A percentile compares a stretch with the other conserved stretches of the same genome.
Evolutionary conservation across 257 asterid species (phyloP).

Genomic region (Solanum tarijense): DNA sequence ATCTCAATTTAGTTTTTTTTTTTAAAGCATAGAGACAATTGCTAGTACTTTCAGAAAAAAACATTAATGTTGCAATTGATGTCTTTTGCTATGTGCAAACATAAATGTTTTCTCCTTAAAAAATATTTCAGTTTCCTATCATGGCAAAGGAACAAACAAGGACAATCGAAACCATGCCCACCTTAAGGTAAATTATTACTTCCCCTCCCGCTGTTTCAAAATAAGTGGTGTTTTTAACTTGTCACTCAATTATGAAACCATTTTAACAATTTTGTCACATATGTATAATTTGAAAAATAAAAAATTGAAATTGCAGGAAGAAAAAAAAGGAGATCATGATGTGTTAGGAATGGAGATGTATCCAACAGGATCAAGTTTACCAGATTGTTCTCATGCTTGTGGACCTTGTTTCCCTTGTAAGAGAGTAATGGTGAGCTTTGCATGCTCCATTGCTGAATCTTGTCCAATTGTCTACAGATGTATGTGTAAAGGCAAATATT

Average conservation of each 20-base stretch:
- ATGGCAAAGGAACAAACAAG: conserved; percentile 29
- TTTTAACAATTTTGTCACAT: background rate
- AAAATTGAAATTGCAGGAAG: conserved; percentile 23
- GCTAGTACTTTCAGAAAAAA: background rate
- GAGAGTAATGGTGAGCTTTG: conserved; percentile 76
- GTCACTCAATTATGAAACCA: background rate
- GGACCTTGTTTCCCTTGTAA: conserved; percentile 81
- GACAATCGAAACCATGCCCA: conserved; percentile 9
- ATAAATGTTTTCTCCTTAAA: background rate
- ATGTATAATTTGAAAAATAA: too few relatives aligned
- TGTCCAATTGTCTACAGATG: conserved; percentile 92
- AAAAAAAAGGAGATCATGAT: conserved; percentile 12
- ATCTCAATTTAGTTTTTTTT: background rate
- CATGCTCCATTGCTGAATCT: conserved; percentile 64
- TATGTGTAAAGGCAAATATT: conserved; percentile 83
- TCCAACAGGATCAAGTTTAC: conserved; percentile 88
- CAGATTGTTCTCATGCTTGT: conserved; percentile 88
- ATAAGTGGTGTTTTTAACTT: background rate
- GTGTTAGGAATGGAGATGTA: conserved; percentile 55
- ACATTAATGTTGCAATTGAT: background rate
- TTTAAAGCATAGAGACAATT: background rate
- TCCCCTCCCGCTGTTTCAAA: background rate
- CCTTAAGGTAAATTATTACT: conserved; percentile 21
- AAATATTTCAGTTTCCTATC: conserved; percentile 26
- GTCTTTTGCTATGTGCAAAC: background rate